These are phyloP conservation scores for Hericium rajendrae DNA, from an alignment of 768 basidiomycete species.

Conservation along the genomic window DNA sequence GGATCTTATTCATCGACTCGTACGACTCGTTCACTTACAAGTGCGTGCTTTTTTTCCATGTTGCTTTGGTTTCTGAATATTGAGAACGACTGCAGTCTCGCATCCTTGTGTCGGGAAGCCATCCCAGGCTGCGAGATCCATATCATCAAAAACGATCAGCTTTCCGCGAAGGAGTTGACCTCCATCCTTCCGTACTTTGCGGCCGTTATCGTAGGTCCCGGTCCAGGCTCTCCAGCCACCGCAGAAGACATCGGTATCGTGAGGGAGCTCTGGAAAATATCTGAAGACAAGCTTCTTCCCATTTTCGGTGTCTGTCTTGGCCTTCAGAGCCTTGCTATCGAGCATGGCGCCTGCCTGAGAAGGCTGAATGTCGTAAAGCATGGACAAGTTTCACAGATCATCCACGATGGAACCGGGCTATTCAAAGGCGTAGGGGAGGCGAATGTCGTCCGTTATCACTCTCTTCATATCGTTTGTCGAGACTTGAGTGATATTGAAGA, in stretches of 20 bases:
- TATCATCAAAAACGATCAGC: conserved; percentile 66
- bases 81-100: conserved; percentile 39
- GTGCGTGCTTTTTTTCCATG: conserved; percentile 33
- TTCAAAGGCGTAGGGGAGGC: conserved; percentile 48
- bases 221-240: conserved; percentile 67
- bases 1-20: conserved; percentile 68
- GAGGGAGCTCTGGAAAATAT: conserved; percentile 58
- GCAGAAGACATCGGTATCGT: conserved; percentile 59
- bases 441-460: conserved; percentile 71
- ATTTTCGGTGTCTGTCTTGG: conserved; percentile 82
- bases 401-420: conserved; percentile 48
- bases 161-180: conserved; percentile 39
- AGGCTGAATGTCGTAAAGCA: conserved; percentile 66
- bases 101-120: conserved; percentile 54
- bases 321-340: conserved; percentile 63
- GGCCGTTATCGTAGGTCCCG: conserved; percentile 67
- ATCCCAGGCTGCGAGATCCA: conserved; percentile 54
- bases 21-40: conserved; percentile 89
- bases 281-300: conserved; percentile 43
- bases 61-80: not conserved
- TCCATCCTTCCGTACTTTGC: conserved; percentile 52
- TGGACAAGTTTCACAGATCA: conserved; percentile 59
- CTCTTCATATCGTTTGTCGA: conserved; percentile 51
- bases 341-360: conserved; percentile 51
- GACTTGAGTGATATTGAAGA: conserved; percentile 44